phyloP scores from a whole-genome alignment of 176 grass and related monocot species.

The Luzula sylvatica region DNA sequence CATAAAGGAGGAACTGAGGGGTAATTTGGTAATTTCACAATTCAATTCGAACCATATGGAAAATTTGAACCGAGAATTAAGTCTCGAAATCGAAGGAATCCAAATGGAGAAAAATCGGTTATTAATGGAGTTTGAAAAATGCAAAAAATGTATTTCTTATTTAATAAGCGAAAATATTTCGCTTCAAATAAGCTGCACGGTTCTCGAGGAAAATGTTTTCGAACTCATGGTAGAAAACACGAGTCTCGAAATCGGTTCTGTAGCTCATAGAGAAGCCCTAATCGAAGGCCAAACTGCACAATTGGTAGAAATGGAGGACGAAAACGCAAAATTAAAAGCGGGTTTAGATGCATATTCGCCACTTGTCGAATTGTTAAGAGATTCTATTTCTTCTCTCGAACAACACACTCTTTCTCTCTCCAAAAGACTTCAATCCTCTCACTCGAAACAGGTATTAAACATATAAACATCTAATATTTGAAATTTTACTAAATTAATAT shows the following conservation, averaged over 20 bases:
- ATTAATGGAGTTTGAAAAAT: slow-evolving; percentile 37
- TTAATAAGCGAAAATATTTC: slow-evolving; percentile 40
- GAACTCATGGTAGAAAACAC: slow-evolving; percentile 41
- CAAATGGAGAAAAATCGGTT: slow-evolving; percentile 32
- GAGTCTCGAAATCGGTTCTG: slow-evolving; percentile 30
- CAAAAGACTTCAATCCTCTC: slow-evolving; percentile 15
- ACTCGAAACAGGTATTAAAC: slow-evolving; percentile 38
- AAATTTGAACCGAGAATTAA: slow-evolving; percentile 41
- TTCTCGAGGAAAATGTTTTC: slow-evolving; percentile 57
- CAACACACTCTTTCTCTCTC: slow-evolving; percentile 37
- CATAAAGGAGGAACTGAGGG: slow-evolving; percentile 48
- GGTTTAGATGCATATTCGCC: slow-evolving; percentile 30
- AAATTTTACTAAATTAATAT: slow-evolving; percentile 1
- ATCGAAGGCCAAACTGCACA: slow-evolving; percentile 38
- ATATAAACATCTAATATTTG: slow-evolving; percentile 2
- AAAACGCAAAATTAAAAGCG: slow-evolving; percentile 46
- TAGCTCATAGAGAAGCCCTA: slow-evolving; percentile 34
- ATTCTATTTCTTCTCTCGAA: slow-evolving; percentile 48
- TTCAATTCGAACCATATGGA: slow-evolving; percentile 46
- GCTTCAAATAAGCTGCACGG: slow-evolving; percentile 34
- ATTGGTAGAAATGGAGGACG: slow-evolving; percentile 30
- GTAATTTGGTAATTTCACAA: slow-evolving; percentile 49
- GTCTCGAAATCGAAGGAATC: slow-evolving; percentile 38
- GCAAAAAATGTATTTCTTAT: slow-evolving; percentile 36
- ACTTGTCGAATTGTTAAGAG: slow-evolving; percentile 38